A percentile compares a stretch with the other conserved stretches of the same genome.
Conservation (phyloP, 257 asterid species). For the Ajuga chamaepitys region DNA sequence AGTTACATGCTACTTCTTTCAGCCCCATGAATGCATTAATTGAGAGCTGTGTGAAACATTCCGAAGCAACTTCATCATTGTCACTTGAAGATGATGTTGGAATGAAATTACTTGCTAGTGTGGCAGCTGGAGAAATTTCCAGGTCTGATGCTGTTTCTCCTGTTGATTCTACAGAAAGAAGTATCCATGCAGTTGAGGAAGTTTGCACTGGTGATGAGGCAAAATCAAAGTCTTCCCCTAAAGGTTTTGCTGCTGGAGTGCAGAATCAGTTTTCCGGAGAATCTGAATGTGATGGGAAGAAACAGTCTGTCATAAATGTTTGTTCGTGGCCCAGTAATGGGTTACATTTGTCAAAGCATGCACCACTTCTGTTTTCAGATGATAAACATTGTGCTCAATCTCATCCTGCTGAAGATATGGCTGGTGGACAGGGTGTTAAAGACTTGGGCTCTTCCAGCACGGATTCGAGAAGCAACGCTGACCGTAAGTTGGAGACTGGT, state of each 20-base stretch:
- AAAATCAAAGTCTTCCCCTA: conserved; percentile 35
- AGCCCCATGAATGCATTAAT: conserved; percentile 85
- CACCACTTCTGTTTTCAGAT: conserved; percentile 17
- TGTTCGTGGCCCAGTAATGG: conserved; percentile 26
- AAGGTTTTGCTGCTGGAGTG: conserved; percentile 14
- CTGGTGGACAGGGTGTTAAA: conserved; percentile 10
- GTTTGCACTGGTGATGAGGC: conserved; percentile 37
- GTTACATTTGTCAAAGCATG: conserved; percentile 16
- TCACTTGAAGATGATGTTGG: conserved; percentile 76
- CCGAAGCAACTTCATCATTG: conserved; percentile 56
- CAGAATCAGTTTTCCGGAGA: conserved; percentile 16
- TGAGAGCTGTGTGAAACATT: conserved; percentile 75
- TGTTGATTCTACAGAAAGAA: conserved; percentile 42
- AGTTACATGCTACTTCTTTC: conserved; percentile 52
- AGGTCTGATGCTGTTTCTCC: conserved; percentile 52
- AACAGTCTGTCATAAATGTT: conserved; percentile 19
- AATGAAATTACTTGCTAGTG: conserved; percentile 95
- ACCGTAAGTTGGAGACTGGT: conserved; percentile 10
- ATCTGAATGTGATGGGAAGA: conserved; percentile 28
- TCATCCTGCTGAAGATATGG: conserved; percentile 10
- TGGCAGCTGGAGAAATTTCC: conserved; percentile 83
- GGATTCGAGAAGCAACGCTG: conserved; percentile 14
- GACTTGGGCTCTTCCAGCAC: conserved; percentile 8
- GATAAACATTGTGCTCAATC: conserved; percentile 23
- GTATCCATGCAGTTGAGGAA: conserved; percentile 35